Base-by-base conservation (phyloP, 495 filamentous ascomycete species). In the Neurospora sp. region DNA sequence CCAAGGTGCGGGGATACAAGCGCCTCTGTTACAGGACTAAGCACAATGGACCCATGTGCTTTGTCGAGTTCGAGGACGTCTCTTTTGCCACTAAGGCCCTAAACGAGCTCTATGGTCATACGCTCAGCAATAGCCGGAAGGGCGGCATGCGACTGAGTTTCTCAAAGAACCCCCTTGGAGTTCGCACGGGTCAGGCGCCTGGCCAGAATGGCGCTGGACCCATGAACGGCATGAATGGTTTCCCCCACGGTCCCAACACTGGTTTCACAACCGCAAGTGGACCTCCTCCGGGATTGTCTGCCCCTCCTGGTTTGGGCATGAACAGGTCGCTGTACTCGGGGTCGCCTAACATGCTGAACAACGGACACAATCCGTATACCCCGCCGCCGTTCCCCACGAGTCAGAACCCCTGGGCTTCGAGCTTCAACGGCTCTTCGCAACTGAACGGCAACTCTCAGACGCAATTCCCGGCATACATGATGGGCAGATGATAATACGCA, bases 1-100 rank as follows among this genome's bases (percentile, higher is more conserved):
- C 91, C 59, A 96, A 95, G 80, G 93, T 96, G 76, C 92, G 94
- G 41, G 96, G 96, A 18, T 99, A 98, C 81, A 99, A 97, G 83
- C 87, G 96, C 44, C 90, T 99, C 5, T 98, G 94, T 77, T 97
- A 97, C 84, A 89, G 96, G n/a, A 97, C 95, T 70, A 99, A 99
- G 82, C 92, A 94, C 75, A 97, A 98, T 77, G 96, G 96, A 0
- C 96, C 96, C 14, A 98, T 98, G 96, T 98, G 96, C 78, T 98
- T 98, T 77, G 96, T 99, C 47, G 96, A 99, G 80, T 99, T 98
- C 78, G 96, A 98, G 76, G 94, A 99, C 78, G 89, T 97, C 53
- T 91, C 91, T 31, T 96, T 94, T 78, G 96, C 96, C 8, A 98
- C 96, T 71, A 97, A 96, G 79, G 91, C 95, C 0, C 86, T 98